Conservation (phyloP, 2,329 filamentous ascomycete genomes). For the Gyromitra esculenta region DNA sequence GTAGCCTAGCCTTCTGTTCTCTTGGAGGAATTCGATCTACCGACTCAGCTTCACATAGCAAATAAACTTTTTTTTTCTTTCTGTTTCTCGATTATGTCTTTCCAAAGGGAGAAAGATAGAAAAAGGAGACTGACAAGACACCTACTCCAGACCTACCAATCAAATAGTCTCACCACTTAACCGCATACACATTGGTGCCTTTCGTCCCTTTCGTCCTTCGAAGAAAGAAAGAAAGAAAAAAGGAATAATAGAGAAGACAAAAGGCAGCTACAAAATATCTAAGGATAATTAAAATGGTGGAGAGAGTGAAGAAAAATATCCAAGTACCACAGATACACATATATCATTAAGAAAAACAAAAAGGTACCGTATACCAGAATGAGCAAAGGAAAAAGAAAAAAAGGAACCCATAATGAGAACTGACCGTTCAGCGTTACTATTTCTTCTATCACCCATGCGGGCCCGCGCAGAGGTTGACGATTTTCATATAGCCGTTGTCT, state of each 20-base stretch:
- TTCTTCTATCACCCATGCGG: constrained; percentile 8
- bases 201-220: not conserved
- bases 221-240: constrained; percentile 1
- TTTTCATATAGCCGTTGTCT: constrained; percentile 10
- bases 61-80: constrained; percentile 18
- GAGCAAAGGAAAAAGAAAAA: constrained; percentile 21
- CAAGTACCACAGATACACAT: constrained; percentile 1
- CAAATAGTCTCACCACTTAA: constrained; percentile 17
- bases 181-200: not conserved
- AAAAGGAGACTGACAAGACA: constrained; percentile 20
- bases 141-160: constrained; percentile 38
- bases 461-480: not conserved
- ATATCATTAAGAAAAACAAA: not conserved
- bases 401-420: constrained; percentile 46
- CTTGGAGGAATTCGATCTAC: constrained; percentile 24
- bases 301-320: constrained; percentile 10
- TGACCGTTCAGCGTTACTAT: constrained; percentile 47
- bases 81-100: not conserved
- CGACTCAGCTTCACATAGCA: constrained; percentile 41
- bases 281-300: constrained; percentile 39
- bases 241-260: constrained; percentile 15
- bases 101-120: not conserved
- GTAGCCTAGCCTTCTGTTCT: constrained; percentile 5
- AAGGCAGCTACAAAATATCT: constrained; percentile 40
- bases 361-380: constrained; percentile 13